Evolutionary conservation across 257 asterid genomes (phyloP), one percentile per base, ranked within the genome.

Genomic region (Solanum bukasovii): DNA sequence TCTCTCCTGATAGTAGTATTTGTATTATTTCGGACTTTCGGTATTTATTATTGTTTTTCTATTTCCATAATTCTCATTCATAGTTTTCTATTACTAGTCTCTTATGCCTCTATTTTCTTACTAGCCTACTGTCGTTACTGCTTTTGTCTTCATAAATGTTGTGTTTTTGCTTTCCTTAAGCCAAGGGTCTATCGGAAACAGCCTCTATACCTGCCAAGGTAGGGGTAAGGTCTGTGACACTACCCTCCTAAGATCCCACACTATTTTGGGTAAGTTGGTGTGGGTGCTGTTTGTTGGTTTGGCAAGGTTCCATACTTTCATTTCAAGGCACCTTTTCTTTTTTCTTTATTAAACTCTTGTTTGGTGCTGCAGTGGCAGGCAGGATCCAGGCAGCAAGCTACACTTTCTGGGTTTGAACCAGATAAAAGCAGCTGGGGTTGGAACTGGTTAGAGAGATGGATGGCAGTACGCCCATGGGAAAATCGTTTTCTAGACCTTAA

Each of bases 381-480:
- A 68, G 98, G 99, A 84, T 93, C 99, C 56, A 94, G 96, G 90
- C 98, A 92, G 89, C 96, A 91, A 85, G 40, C 89, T 31, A 73
- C 90, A 38, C 92, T 86, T 27, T 49, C 94, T 88, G 96, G 96
- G 63, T 95, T 94, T 88, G 94, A 97, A 87, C 99, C 98, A 16
- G 99, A 97, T 88, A 95, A 91, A 90, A 93, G 92, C 93, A 94
- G 92, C 92, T 97, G 99, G 99, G 98, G 99, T 82, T 97, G 99
- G 99, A 97, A 97, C 87, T 97, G 99, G 99, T 93, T 96, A 91
- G 99, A 97, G 92, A 91, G 99, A 89, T 97, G 99, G 99, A 97
- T 97, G 99, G 99, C 98, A 14, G 99, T 97, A 89, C 98, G 98
- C 86, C 99, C 99, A 38, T 97, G 99, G 99, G 99, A 97, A 91